Evolutionary conservation across 495 filamentous ascomycete genomes (phyloP), one percentile per base, ranked within the genome.

Genomic region (Podospora anserina): DNA sequence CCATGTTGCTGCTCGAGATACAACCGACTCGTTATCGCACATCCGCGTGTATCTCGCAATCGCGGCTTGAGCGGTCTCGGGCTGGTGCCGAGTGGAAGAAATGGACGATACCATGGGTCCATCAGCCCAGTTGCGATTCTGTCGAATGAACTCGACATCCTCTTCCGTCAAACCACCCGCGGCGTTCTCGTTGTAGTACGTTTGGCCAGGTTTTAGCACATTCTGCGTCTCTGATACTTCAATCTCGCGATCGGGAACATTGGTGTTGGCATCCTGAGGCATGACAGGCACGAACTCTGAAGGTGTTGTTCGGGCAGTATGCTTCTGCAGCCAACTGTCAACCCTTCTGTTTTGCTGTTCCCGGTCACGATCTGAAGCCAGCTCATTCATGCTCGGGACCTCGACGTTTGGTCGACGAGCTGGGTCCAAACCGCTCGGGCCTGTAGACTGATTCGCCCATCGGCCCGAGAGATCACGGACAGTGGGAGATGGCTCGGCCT

Each of bases 1-100:
- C 88, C 90, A 91, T 2, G 91, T 94, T 26, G 90, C 91, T 27
- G 85, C 83, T 57, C 89, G 83, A 4, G 91, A 93, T 23, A 85
- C 77, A 16, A 85, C 78, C 1, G 84, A 86, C 9, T 81, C 78
- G 53, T 78, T 83, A 64, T 87, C 85, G 68, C 80, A 82, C 70
- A 78, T 76, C 18, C 75, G 75, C 61, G 82, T 76, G 64, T 82
- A 86, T 49, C 70, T 76, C 23, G 74, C 78, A 0, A 88, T 88
- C n/a, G 85, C 85, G 20, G 78, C 83, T 32, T 85, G 80, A 3
- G 86, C 79, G 19, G 79, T 86, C 28, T 74, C 61, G n/a, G 85
- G 85, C 62, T 85, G 83, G 57, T 78, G 78, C n/a, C 61, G 62
- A 27, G 65, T 68, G 1, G 78, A 75, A 18, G 59, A 77, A 66